These are phyloP conservation scores for Musa beccarii DNA, from an alignment of 176 grass and related monocot species.

Conservation along the genomic window DNA sequence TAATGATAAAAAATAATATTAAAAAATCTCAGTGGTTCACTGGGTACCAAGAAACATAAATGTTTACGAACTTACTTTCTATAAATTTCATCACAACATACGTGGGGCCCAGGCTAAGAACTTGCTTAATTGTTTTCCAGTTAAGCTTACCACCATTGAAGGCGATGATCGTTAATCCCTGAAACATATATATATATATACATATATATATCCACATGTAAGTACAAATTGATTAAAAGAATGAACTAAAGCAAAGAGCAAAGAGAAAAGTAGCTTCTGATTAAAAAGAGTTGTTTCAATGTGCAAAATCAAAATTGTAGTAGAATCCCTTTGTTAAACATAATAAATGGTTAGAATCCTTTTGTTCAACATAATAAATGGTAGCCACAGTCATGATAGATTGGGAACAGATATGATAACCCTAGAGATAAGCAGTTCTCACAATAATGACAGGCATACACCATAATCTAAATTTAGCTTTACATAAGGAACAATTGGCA, in stretches of 20 bases:
- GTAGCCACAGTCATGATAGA: no score
- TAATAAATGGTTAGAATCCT: no score
- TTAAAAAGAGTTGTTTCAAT: neutral
- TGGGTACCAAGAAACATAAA: constrained; percentile 1
- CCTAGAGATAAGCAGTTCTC: no score
- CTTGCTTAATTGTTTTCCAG: constrained; percentile 36
- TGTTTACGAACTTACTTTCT: constrained; percentile 46
- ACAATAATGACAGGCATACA: no score
- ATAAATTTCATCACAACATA: constrained; percentile 81
- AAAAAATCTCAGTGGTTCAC: neutral
- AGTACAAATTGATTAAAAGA: neutral
- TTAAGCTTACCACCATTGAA: constrained; percentile 53
- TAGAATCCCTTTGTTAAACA: no score
- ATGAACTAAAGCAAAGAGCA: neutral
- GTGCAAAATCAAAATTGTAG: no score
- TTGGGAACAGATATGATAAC: no score
- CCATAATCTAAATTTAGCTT: no score
- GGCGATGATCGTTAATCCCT: constrained; percentile 89
- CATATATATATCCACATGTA: neutral
- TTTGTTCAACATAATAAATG: no score
- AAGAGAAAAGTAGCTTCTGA: neutral
- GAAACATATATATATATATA: neutral
- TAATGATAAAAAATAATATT: constrained; percentile 12
- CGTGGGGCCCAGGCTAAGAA: constrained; percentile 83
- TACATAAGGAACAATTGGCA: no score